Evolutionary conservation across 768 basidiomycete species (phyloP), one percentile per base, ranked within the genome.

Genomic region (Collybia mongolica): DNA sequence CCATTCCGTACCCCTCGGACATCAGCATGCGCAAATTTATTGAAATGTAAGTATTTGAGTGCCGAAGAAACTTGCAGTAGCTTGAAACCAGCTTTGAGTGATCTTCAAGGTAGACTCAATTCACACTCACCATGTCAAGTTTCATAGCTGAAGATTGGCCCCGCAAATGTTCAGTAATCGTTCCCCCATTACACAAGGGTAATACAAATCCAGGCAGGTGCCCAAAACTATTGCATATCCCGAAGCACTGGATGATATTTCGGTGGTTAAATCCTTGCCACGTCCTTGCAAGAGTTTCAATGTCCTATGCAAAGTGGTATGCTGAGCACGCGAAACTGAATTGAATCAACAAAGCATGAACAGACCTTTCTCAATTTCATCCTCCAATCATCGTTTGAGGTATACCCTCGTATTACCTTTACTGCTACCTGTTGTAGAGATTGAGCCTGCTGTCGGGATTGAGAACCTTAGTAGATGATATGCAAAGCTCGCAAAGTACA

Each of bases 231-330:
- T 29, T 36, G 20, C 8, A 38, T 12, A 46, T 24, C 8, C 50
- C 50, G 39, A 36, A 52, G 44, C 50, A 52, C 2, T 23, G 17
- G 9, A 52, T 37, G 26, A 52, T 20, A 38, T 52, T 46, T 18
- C 32, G 44, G 23, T 52, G 50, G 36, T 38, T 22, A 14, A 52
- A n/a, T 19, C 14, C n/a, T 23, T 39, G 17, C 50, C 50, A 52
- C 22, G 12, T n/a, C 19, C 22, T 15, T 14, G 46, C 44, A 17
- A 52, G 44, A 18, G 14, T 11, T 22, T 23, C n/a, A 35, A 52
- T 24, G 3, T 40, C 39, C 39, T 40, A 11, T 6, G 4, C 11
- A 32, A 23, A 40, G 15, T 2, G 3, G 8, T n/a, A 3, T 40
- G 3, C 3, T 40, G 14, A 23, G 22, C 17, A 18, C 8, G 22